Conservation (phyloP, 1,139 yeast species). For the Wickerhamomyces sp. region DNA sequence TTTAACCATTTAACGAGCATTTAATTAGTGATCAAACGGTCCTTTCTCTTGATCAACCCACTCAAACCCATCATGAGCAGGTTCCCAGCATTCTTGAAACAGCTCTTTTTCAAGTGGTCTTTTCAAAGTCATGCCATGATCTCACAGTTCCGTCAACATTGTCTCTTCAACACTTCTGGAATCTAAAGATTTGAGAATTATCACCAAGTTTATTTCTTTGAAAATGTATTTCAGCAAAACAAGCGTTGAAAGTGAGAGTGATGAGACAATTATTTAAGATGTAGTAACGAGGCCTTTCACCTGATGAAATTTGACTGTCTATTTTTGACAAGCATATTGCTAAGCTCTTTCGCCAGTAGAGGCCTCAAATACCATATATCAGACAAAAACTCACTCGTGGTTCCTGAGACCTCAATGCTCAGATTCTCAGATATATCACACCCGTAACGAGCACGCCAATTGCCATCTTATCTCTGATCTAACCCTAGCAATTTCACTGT, state of each 20-base stretch:
- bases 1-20: background rate
- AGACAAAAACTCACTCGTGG: background rate
- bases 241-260: background rate
- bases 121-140: constrained; percentile 1
- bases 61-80: constrained; percentile 69
- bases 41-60: constrained; percentile 83
- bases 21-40: constrained; percentile 46
- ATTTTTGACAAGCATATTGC: too few species aligned
- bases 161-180: background rate
- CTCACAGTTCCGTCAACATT: constrained; percentile 3
- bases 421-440: background rate
- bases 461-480: background rate
- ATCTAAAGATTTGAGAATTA: background rate
- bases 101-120: constrained; percentile 41
- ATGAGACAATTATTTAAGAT: too few species aligned
- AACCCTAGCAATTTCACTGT: background rate
- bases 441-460: background rate
- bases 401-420: background rate
- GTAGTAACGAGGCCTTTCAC: background rate
- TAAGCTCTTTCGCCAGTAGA: too few species aligned
- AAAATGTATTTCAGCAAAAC: too few species aligned
- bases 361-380: background rate
- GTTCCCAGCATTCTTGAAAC: constrained; percentile 72
- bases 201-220: background rate
- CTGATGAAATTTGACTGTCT: background rate